Conservation (phyloP, 2,329 filamentous ascomycete species). For the Moelleriella libera region DNA sequence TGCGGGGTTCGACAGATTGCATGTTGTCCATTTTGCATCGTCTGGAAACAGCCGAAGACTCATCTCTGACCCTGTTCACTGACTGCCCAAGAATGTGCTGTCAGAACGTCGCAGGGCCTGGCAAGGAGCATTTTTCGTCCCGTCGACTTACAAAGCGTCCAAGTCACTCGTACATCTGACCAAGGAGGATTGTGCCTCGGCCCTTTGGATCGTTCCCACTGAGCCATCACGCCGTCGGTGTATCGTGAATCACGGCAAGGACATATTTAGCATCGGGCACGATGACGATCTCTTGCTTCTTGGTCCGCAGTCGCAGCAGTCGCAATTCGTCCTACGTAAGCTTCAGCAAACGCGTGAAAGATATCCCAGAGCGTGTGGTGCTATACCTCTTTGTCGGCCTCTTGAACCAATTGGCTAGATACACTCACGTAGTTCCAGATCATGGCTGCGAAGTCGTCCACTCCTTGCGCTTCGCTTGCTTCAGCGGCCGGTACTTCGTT, state of each 20-base stretch:
- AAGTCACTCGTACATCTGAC: background rate
- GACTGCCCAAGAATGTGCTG: too few relatives aligned
- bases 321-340: slow-evolving; percentile 54
- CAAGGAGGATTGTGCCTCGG: too few relatives aligned
- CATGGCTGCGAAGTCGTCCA: slow-evolving; percentile 61
- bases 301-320: slow-evolving; percentile 63
- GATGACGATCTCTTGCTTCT: slow-evolving; percentile 73
- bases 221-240: slow-evolving; percentile 44
- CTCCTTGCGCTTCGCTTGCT: slow-evolving; percentile 38
- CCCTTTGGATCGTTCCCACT: slow-evolving; percentile 1
- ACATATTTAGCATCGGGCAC: slow-evolving; percentile 70
- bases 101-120: too few relatives aligned
- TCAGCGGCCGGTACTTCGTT: slow-evolving; percentile 27
- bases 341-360: slow-evolving; percentile 9
- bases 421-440: slow-evolving; percentile 63
- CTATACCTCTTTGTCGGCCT: slow-evolving; percentile 53
- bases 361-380: background rate
- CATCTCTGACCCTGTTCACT: too few relatives aligned
- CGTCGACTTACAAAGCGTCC: background rate
- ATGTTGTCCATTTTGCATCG: too few relatives aligned
- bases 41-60: too few relatives aligned
- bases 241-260: slow-evolving; percentile 68
- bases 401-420: slow-evolving; percentile 55
- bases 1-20: too few relatives aligned
- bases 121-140: background rate